Evolutionary conservation across 345 rosid genomes (phyloP), one percentile per base, ranked within the genome.

Genomic region (Geranium rotundifolium): DNA sequence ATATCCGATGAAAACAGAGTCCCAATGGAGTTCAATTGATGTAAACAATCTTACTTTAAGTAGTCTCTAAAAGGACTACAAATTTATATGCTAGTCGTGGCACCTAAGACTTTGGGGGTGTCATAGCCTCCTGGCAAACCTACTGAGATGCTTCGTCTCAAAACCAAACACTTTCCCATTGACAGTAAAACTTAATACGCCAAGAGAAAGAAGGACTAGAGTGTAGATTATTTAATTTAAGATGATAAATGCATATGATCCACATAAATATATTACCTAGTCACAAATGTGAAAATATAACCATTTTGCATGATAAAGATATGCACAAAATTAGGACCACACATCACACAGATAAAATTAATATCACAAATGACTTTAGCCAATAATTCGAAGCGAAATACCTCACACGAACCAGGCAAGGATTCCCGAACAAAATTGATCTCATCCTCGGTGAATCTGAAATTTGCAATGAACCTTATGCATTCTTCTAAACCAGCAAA

Each of bases 401-500:
- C 97, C 96, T 95, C 97, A 62, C 85, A 86, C 37, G 90, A 75
- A 62, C 83, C 77, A 65, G 95, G 85, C 72, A 95, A 72, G 20
- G 74, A 73, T 19, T 82, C 69, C 64, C 78, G 80, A n/a, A 95
- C 69, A 57, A 88, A 95, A 63, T 82, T 71, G 58, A 95, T 90
- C 57, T 88, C 96, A 8, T 82, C 92, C 65, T 90, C 83, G 0
- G 65, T 74, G 41, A 95, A 68, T 68, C 73, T 90, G 84, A 95
- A 95, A 80, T 81, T 90, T 57, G 97, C 96, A 27, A 95, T 78
- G 58, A 95, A 79, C 74, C 81, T 82, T 29, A 95, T 81, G 74
- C 99, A 95, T 72, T 95, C 99, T 57, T 90, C 99, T 66, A 95
- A 80, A 54, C 99, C 97, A 56, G 99, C 97, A 80, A 88, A 95